These are phyloP conservation scores for Aspergillus haitiensis DNA, from an alignment of 495 filamentous ascomycete species.

Conservation along the genomic window DNA sequence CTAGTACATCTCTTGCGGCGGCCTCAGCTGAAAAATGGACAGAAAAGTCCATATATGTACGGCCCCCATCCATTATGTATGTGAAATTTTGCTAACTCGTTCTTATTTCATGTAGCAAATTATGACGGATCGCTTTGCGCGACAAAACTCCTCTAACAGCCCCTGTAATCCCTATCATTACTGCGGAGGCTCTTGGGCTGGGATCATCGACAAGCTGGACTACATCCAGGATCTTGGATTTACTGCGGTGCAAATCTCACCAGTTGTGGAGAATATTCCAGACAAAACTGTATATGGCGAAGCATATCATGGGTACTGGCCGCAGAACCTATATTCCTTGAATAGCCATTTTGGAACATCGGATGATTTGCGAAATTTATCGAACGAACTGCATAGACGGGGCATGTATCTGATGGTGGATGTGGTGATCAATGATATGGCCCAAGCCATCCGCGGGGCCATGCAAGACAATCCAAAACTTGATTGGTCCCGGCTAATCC, in stretches of 20 bases:
- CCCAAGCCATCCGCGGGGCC: slow-evolving; percentile 43
- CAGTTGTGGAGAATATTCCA: slow-evolving; percentile 59
- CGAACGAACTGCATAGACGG: slow-evolving; percentile 27
- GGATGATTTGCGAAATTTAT: slow-evolving; percentile 26
- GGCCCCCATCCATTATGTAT: neutral
- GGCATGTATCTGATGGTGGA: slow-evolving; percentile 65
- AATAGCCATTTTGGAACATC: slow-evolving; percentile 31
- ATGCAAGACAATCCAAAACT: slow-evolving; percentile 33
- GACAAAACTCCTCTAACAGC: slow-evolving; percentile 48
- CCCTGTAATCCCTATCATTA: slow-evolving; percentile 54
- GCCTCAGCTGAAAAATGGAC: slow-evolving; percentile 15
- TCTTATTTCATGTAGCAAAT: slow-evolving; percentile 5
- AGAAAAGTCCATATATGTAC: slow-evolving; percentile 16
- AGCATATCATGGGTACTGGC: slow-evolving; percentile 39
- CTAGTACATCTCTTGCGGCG: slow-evolving; percentile 2
- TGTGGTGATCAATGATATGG: slow-evolving; percentile 69
- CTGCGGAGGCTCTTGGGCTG: slow-evolving; percentile 69
- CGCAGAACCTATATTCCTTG: slow-evolving; percentile 28
- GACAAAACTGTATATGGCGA: slow-evolving; percentile 48
- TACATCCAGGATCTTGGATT: slow-evolving; percentile 68
- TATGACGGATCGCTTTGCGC: slow-evolving; percentile 67
- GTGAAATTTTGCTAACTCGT: neutral
- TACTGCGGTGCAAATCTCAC: slow-evolving; percentile 72
- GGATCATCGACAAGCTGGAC: slow-evolving; percentile 55
- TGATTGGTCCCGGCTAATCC: slow-evolving; percentile 56